Conservation (phyloP, 345 rosid genomes). For the Gynandropsis gynandra region DNA sequence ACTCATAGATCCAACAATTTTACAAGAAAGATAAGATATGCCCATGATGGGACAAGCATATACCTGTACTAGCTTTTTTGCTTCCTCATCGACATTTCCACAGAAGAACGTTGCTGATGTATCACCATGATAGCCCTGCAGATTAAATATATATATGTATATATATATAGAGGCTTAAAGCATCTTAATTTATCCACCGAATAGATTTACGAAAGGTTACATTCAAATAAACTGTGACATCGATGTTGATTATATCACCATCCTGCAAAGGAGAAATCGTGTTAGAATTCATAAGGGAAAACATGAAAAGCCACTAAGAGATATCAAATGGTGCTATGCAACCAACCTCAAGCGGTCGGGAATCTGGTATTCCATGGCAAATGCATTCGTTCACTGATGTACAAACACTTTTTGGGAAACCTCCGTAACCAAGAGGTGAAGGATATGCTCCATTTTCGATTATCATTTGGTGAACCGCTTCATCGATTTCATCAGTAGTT, state of each 20-base stretch:
- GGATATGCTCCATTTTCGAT: conserved; percentile 95
- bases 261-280: conserved; percentile 44
- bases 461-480: conserved; percentile 88
- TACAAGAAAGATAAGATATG: neutral
- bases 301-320: neutral
- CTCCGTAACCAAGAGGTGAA: conserved; percentile 94
- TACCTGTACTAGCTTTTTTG: conserved; percentile 77
- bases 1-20: too few relatives aligned
- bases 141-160: neutral
- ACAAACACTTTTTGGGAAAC: conserved; percentile 96
- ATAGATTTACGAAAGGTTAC: too few relatives aligned
- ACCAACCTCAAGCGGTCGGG: conserved; percentile 71
- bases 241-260: conserved; percentile 90
- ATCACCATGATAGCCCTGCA: conserved; percentile 93
- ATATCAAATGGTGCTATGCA: too few relatives aligned
- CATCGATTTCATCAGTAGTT: conserved; percentile 81
- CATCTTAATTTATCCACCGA: too few relatives aligned
- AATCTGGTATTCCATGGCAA: conserved; percentile 97
- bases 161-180: too few relatives aligned
- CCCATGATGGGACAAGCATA: neutral
- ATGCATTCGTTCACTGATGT: conserved; percentile 95
- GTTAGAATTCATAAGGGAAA: neutral
- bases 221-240: conserved; percentile 78
- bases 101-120: conserved; percentile 92
- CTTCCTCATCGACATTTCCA: conserved; percentile 74